These are phyloP conservation scores for Dacryopinax primogenitus DNA, from an alignment of 768 basidiomycete genomes.

Conservation along the genomic window DNA sequence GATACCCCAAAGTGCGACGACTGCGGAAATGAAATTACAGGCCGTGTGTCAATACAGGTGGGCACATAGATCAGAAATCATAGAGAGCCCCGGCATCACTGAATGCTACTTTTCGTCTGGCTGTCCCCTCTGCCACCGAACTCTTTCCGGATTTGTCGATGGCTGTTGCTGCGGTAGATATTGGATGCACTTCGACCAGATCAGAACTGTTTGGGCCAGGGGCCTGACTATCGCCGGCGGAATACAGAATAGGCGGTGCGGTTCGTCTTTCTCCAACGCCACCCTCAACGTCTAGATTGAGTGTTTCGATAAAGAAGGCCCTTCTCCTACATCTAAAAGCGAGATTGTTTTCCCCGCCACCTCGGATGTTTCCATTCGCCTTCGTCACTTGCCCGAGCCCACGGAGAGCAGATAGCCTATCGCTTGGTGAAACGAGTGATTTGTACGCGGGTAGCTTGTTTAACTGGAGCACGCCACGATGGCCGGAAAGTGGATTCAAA, in stretches of 20 bases:
- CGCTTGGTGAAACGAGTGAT: constrained; percentile 62
- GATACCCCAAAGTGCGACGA: too few species aligned
- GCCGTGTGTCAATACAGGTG: too few species aligned
- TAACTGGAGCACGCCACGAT: constrained; percentile 75
- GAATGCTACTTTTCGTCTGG: background rate
- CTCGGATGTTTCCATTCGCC: constrained; percentile 31
- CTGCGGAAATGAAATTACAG: too few species aligned
- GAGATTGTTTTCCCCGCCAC: constrained; percentile 89
- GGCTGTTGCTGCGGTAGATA: background rate
- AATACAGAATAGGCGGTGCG: constrained; percentile 27
- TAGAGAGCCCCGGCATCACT: background rate
- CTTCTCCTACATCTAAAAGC: constrained; percentile 88
- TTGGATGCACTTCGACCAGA: background rate
- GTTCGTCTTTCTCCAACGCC: constrained; percentile 67
- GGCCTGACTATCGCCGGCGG: background rate
- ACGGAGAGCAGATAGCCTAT: constrained; percentile 70
- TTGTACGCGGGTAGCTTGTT: constrained; percentile 63
- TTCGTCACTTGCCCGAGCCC: constrained; percentile 45
- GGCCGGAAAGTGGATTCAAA: constrained; percentile 63
- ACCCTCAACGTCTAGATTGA: constrained; percentile 80
- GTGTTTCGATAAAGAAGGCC: constrained; percentile 76
- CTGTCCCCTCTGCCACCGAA: background rate
- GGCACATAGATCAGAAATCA: background rate
- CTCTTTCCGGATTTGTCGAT: background rate
- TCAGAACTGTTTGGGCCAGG: background rate